Evolutionary conservation across 2,329 filamentous ascomycete species (phyloP).

Genomic region (Botrytis porri): DNA sequence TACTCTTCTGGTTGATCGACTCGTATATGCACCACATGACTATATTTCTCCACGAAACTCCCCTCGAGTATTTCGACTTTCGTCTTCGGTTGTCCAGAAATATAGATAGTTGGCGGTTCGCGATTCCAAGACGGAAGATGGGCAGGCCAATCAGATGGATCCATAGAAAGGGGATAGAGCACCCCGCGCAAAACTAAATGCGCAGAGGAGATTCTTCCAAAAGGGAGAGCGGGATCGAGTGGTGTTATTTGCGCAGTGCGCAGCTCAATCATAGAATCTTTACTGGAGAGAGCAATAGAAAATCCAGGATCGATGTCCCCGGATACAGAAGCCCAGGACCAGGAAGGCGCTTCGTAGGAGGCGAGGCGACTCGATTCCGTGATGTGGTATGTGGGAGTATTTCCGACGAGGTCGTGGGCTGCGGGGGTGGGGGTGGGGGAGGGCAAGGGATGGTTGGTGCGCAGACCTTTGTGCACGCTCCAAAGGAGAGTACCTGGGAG

Average conservation of each 20-base stretch:
- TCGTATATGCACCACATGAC: background rate
- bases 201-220: background rate
- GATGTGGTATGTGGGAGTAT: background rate
- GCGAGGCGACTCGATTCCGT: background rate
- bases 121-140: background rate
- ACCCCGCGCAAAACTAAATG: background rate
- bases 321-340: background rate
- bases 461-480: background rate
- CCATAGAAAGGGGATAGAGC: background rate
- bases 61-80: background rate
- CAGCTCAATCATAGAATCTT: background rate
- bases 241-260: background rate
- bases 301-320: background rate
- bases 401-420: background rate
- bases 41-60: background rate
- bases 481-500: background rate
- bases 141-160: background rate
- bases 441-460: background rate
- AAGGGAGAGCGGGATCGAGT: background rate
- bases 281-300: accelerated
- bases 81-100: background rate
- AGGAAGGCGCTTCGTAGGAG: background rate
- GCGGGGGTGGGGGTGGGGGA: background rate
- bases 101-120: background rate
- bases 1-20: background rate